phyloP scores from a whole-genome alignment of 352 stramenopile species.

The Peronospora farinosa region DNA sequence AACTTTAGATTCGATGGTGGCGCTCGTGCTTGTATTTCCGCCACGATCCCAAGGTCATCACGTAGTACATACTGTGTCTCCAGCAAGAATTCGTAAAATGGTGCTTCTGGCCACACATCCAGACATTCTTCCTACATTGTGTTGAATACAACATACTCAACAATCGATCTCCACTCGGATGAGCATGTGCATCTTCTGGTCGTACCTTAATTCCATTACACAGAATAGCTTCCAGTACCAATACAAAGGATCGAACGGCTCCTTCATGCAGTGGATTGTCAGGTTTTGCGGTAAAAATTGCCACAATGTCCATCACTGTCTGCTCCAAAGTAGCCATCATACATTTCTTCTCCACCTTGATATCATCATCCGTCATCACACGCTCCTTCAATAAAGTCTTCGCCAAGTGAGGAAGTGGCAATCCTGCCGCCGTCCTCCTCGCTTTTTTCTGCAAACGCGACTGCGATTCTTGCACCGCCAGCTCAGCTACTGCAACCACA shows the following conservation, averaged over 20 bases:
- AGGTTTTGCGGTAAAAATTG: conserved; percentile 60
- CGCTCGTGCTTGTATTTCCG: conserved; percentile 35
- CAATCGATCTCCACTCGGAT: not conserved
- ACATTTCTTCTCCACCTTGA: conserved; percentile 22
- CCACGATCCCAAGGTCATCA: conserved; percentile 63
- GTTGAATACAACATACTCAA: not conserved
- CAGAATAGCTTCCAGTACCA: conserved; percentile 59
- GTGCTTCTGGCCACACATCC: conserved; percentile 54
- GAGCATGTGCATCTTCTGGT: not conserved
- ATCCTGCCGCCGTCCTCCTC: conserved; percentile 9
- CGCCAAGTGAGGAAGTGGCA: conserved; percentile 31
- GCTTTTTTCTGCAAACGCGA: no score
- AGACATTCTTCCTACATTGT: conserved; percentile 35
- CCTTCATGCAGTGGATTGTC: conserved; percentile 73
- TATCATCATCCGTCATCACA: conserved; percentile 27
- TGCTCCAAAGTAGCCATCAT: conserved; percentile 20
- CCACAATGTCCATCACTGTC: conserved; percentile 59
- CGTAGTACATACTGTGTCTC: conserved; percentile 54
- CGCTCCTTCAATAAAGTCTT: conserved; percentile 25
- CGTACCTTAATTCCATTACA: conserved; percentile 59
- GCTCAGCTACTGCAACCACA: no score
- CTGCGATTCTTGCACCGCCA: no score
- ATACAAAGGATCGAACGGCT: conserved; percentile 46
- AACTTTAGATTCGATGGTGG: conserved; percentile 34
- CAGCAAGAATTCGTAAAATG: conserved; percentile 66